Conservation (phyloP, 257 asterid species). For the Solanum pinnatisectum region DNA sequence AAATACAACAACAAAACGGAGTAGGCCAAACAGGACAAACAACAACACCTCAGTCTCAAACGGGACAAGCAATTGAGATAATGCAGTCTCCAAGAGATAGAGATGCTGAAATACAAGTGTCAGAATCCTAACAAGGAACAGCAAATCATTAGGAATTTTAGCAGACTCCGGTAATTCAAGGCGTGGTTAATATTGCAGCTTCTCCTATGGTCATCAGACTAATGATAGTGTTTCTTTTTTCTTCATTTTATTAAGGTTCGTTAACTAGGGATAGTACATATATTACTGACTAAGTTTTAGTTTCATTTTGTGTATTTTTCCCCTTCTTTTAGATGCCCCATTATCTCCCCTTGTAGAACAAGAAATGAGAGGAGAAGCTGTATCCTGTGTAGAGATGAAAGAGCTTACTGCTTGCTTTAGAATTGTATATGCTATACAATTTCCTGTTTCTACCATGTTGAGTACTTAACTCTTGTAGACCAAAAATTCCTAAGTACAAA, state of each 20-base stretch:
- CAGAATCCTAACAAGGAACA: neutral
- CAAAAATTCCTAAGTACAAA: neutral
- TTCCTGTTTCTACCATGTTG: neutral
- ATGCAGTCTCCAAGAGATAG: constrained; percentile 15
- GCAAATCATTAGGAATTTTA: neutral
- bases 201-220: neutral
- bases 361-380: neutral
- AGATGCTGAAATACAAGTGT: constrained; percentile 5
- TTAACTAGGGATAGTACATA: neutral
- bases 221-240: neutral
- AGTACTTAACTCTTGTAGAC: neutral
- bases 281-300: neutral
- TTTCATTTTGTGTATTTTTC: neutral
- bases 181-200: neutral
- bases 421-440: neutral
- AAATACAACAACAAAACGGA: neutral
- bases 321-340: neutral
- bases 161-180: neutral
- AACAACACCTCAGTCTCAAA: constrained; percentile 5
- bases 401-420: neutral
- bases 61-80: constrained; percentile 3
- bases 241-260: neutral
- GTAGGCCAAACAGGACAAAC: neutral
- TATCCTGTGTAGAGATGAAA: neutral
- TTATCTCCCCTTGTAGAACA: neutral